A percentile compares a stretch with the other conserved stretches of the same genome.
These are phyloP conservation scores for Metschnikowia amazonensis DNA, from an alignment of 805 yeast species.

Conservation along the genomic window DNA sequence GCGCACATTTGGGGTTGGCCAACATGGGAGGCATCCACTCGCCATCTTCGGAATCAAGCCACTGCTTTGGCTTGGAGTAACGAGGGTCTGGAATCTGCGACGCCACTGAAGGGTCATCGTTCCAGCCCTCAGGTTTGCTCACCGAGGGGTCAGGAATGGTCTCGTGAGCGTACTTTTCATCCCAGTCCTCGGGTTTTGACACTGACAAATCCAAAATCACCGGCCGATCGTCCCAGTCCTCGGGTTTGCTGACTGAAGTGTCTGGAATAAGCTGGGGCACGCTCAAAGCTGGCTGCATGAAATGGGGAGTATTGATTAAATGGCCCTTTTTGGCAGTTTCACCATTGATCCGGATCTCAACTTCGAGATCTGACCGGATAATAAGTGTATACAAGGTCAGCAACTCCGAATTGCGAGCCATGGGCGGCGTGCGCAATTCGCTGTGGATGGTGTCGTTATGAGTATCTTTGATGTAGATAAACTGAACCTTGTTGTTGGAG, in stretches of 20 bases:
- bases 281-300: slow-evolving; percentile 61
- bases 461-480: slow-evolving; percentile 57
- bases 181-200: slow-evolving; percentile 81
- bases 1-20: slow-evolving; percentile 68
- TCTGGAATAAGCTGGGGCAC: slow-evolving; percentile 60
- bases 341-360: slow-evolving; percentile 82
- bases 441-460: slow-evolving; percentile 64
- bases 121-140: slow-evolving; percentile 75
- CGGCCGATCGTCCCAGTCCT: slow-evolving; percentile 74
- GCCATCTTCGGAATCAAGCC: slow-evolving; percentile 92
- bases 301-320: slow-evolving; percentile 46
- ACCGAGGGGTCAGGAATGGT: slow-evolving; percentile 64
- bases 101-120: slow-evolving; percentile 49
- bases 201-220: slow-evolving; percentile 59
- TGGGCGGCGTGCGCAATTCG: slow-evolving; percentile 63
- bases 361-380: slow-evolving; percentile 59
- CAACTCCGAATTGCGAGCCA: slow-evolving; percentile 54
- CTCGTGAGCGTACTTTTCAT: slow-evolving; percentile 58
- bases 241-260: slow-evolving; percentile 66
- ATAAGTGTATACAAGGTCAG: slow-evolving; percentile 75
- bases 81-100: slow-evolving; percentile 63
- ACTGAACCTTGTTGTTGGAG: slow-evolving; percentile 70
- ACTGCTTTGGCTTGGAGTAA: slow-evolving; percentile 64
- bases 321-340: slow-evolving; percentile 67
- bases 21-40: slow-evolving; percentile 72